phyloP scores from a whole-genome alignment of 2,329 filamentous ascomycete species.

The Colletotrichum limetticola region DNA sequence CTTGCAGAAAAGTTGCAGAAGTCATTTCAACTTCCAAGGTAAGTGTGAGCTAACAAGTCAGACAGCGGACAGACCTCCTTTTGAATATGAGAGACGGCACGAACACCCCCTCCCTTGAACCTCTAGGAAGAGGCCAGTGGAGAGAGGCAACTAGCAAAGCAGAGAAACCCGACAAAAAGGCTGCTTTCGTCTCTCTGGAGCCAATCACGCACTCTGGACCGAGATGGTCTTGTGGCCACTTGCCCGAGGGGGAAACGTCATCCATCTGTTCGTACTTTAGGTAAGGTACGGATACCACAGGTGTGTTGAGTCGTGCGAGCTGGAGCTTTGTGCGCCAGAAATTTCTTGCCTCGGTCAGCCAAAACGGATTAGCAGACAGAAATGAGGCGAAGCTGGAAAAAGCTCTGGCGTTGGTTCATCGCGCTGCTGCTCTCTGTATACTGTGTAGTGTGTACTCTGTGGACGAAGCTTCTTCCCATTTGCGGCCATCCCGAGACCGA shows the following conservation, averaged over 20 bases:
- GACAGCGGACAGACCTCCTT: not conserved
- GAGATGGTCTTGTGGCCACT: conserved; percentile 24
- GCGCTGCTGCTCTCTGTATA: no score
- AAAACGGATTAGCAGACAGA: conserved; percentile 18
- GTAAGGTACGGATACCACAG: no score
- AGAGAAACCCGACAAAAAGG: not conserved
- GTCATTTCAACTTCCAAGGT: not conserved
- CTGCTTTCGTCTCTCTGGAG: not conserved
- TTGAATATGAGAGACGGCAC: conserved; percentile 2
- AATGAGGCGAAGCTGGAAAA: not conserved
- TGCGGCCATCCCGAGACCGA: conserved; percentile 20
- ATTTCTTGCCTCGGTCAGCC: conserved; percentile 14
- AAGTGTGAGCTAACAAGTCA: not conserved
- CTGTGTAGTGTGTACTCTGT: not conserved
- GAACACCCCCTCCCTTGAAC: conserved; percentile 15
- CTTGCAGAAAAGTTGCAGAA: not conserved
- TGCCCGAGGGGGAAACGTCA: conserved; percentile 28
- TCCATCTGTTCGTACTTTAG: not conserved
- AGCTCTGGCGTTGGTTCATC: not conserved
- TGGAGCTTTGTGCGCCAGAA: not conserved
- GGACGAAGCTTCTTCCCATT: not conserved
- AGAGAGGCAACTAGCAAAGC: not conserved
- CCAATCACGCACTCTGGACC: conserved; percentile 13
- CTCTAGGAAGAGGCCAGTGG: not conserved
- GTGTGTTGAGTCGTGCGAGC: conserved; percentile 14